Percentiles rank a stretch among this genome's conserved stretches.
Evolutionary conservation across 805 yeast species (phyloP).

Genomic region (Metschnikowia henanensis): DNA sequence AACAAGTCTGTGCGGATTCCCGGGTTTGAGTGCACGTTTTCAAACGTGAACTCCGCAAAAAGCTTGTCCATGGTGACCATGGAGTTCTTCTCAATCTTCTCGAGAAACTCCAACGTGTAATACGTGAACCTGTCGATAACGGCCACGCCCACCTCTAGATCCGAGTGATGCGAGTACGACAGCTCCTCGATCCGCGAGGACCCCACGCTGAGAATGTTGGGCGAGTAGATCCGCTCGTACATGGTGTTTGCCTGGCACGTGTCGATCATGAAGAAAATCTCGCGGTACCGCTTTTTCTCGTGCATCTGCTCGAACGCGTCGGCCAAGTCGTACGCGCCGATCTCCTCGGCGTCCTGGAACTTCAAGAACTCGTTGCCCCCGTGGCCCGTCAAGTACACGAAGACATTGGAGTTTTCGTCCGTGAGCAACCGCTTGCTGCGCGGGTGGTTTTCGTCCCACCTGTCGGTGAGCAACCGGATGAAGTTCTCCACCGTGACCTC

Average conservation of each 20-base stretch:
- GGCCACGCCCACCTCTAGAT: slow-evolving; percentile 94
- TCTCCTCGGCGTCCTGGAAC: slow-evolving; percentile 98
- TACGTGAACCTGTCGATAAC: slow-evolving; percentile 97
- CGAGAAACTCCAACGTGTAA: slow-evolving; percentile 85
- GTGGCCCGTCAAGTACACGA: slow-evolving; percentile 96
- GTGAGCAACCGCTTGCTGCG: slow-evolving; percentile 86
- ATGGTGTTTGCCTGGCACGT: slow-evolving; percentile 99
- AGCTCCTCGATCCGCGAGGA: slow-evolving; percentile 86
- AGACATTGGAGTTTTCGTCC: slow-evolving; percentile 91
- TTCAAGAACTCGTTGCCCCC: slow-evolving; percentile 98
- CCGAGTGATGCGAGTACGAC: slow-evolving; percentile 95
- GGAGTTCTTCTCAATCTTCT: slow-evolving; percentile 75
- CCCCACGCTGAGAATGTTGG: slow-evolving; percentile 91
- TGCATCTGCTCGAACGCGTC: slow-evolving; percentile 98
- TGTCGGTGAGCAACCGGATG: slow-evolving; percentile 86
- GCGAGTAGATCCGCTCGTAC: slow-evolving; percentile 91
- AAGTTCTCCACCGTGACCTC: slow-evolving; percentile 98
- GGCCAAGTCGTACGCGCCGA: slow-evolving; percentile 92
- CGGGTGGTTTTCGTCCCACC: slow-evolving; percentile 96
- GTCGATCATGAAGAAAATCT: slow-evolving; percentile 95
- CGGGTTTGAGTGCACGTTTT: slow-evolving; percentile 84
- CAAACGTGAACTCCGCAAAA: slow-evolving; percentile 81
- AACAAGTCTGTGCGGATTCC: slow-evolving; percentile 89
- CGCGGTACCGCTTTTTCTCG: slow-evolving; percentile 93
- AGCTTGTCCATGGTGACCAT: slow-evolving; percentile 75